These are phyloP conservation scores for Mycena metata DNA, from an alignment of 768 basidiomycete genomes.

Conservation along the genomic window DNA sequence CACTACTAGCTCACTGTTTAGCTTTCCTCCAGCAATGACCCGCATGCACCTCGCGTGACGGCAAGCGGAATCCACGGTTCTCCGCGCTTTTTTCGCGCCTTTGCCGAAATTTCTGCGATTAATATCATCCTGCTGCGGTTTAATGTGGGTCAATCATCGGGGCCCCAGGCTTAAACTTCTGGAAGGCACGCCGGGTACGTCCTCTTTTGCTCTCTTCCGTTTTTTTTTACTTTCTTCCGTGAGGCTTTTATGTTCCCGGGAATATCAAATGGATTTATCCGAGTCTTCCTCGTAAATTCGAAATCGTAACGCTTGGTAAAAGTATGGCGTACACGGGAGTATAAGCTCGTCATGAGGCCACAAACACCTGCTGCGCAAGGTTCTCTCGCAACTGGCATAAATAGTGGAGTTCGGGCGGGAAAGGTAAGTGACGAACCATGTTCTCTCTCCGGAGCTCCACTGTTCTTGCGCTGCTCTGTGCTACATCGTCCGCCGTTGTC, in stretches of 20 bases:
- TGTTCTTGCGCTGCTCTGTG: conserved; percentile 40
- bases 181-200: no score
- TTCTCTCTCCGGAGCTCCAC: conserved; percentile 34
- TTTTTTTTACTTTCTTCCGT: background rate
- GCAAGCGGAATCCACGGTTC: background rate
- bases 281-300: conserved; percentile 12
- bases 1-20: background rate
- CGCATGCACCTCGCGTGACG: background rate
- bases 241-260: background rate
- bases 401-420: conserved; percentile 23
- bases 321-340: background rate
- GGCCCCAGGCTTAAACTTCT: no score
- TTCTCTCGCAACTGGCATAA: conserved; percentile 24
- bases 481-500: conserved; percentile 38
- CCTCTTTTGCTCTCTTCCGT: no score
- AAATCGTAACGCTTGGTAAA: conserved; percentile 4
- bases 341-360: no score
- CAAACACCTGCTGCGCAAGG: no score
- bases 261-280: background rate
- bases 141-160: conserved; percentile 2
- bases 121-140: background rate
- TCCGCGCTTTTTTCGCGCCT: conserved; percentile 20
- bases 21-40: background rate
- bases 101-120: conserved; percentile 16
- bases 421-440: conserved; percentile 21